Evolutionary conservation across 2,329 filamentous ascomycete species (phyloP).

Genomic region (Trichoderma citrinoviride): DNA sequence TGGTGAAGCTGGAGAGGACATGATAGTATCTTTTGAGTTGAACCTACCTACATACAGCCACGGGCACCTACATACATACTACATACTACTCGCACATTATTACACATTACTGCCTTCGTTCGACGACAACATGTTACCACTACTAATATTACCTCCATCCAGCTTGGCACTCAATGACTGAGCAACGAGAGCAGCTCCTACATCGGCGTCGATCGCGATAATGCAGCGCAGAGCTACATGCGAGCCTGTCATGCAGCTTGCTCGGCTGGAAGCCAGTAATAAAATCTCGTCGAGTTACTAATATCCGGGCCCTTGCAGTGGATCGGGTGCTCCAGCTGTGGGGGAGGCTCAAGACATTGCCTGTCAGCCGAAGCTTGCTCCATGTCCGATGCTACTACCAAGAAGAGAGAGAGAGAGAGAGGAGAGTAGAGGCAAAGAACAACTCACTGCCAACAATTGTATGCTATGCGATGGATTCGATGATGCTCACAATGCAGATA

Average conservation of each 20-base stretch:
- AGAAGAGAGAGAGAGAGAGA: background rate
- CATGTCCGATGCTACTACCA: background rate
- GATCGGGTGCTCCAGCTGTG: background rate
- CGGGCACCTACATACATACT: too few species aligned
- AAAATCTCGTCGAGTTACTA: conserved; percentile 13
- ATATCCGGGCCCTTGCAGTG: conserved; percentile 4
- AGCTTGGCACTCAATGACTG: too few species aligned
- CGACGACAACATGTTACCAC: too few species aligned
- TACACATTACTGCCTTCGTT: too few species aligned
- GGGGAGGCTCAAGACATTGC: background rate
- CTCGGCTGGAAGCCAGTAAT: background rate
- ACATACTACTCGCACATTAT: too few species aligned
- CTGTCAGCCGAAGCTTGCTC: too few species aligned
- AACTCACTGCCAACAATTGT: background rate
- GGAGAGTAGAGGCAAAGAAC: background rate
- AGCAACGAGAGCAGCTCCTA: background rate
- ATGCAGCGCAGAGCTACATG: background rate
- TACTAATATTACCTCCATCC: too few species aligned
- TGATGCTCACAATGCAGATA: too few species aligned
- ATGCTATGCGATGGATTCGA: too few species aligned
- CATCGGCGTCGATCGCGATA: background rate
- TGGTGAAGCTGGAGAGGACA: background rate
- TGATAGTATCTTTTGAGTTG: background rate
- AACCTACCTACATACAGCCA: too few species aligned
- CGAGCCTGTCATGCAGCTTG: background rate